A percentile compares a stretch with the other conserved stretches of the same genome.
Conservation (phyloP, 371 early-diverging fungal genomes). For the Circinella umbellata region DNA sequence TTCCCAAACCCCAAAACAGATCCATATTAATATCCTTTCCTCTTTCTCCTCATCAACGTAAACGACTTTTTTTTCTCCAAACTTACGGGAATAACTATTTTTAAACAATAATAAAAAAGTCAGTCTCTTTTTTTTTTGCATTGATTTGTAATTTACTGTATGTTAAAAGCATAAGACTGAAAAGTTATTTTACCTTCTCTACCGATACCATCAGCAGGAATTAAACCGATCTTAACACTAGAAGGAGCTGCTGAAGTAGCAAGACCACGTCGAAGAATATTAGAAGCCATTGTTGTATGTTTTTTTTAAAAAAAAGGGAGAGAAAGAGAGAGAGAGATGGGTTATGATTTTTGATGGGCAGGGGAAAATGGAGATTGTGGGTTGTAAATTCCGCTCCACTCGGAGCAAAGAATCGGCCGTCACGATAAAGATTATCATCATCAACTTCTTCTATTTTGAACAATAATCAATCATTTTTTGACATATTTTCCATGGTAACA, state of each 20-base stretch:
- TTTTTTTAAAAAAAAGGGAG: background rate
- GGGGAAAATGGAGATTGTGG: background rate
- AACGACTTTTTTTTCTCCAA: background rate
- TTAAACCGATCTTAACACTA: slow-evolving; percentile 84
- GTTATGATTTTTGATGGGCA: background rate
- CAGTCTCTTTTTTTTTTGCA: background rate
- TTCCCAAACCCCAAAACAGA: too few relatives aligned
- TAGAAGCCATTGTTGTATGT: slow-evolving; percentile 36
- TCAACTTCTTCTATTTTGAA: background rate
- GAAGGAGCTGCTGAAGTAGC: slow-evolving; percentile 49
- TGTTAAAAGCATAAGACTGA: background rate
- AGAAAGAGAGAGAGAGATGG: background rate
- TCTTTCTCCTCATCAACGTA: too few relatives aligned
- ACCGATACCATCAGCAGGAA: slow-evolving; percentile 96
- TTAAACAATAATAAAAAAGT: background rate
- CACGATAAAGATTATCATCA: slow-evolving; percentile 3
- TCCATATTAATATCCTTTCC: too few relatives aligned
- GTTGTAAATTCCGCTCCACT: background rate
- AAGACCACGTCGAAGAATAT: slow-evolving; percentile 57
- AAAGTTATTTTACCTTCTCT: slow-evolving; percentile 65
- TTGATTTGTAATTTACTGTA: background rate
- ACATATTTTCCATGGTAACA: background rate
- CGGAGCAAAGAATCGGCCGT: background rate
- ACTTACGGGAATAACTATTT: slow-evolving; percentile 28
- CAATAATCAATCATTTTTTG: background rate